Base-by-base conservation (phyloP, 2,329 filamentous ascomycete species). In the Arthroderma uncinatum region DNA sequence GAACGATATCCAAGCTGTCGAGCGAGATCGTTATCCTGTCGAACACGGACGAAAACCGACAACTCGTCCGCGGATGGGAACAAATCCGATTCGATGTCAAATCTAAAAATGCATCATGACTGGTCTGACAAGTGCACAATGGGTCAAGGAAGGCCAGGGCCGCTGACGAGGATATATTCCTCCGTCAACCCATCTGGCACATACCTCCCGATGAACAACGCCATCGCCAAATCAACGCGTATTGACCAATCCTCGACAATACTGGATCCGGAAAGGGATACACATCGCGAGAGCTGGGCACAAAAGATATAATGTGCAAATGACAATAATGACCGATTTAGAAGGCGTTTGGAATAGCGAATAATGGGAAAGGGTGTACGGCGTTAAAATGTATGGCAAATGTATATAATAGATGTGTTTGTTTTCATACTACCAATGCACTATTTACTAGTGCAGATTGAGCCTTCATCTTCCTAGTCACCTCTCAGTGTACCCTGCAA, bases 241-340 rank as follows among this genome's bases (percentile, higher is more conserved):
- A 50, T 50, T 14, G 44, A 50, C 44, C 44, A 50, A 25, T 50
- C 23, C 10, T 50, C 44, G 44, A 50, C 44, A 30, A 50, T 50
- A 50, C 23, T 50, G 10, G 44, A 50, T 19, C 44, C 44, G 8
- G 25, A 50, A 2, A 30, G 12, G 12, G 23, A 30, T n/a, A 7
- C 44, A 7, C 44, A 50, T 10, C 23, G 14, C 1, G 25, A 50
- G 44, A 50, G 44, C 28, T 50, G 44, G 44, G 23, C 44, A 30
- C 21, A 33, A 50, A 50, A 50, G 28, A 30, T 50, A n/a, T 50
- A 30, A 23, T 14, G 2, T 30, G 12, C 25, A 25, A 10, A 50
- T 19, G 34, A 37, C 30, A 33, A 50, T 50, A 50, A 50, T 50
- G 25, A 30, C 25, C 10, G 23, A n/a, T 2, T 50, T 50, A 50